phyloP scores from a whole-genome alignment of 2,329 filamentous ascomycete genomes.

The Rhinocladiella mackenziei region DNA sequence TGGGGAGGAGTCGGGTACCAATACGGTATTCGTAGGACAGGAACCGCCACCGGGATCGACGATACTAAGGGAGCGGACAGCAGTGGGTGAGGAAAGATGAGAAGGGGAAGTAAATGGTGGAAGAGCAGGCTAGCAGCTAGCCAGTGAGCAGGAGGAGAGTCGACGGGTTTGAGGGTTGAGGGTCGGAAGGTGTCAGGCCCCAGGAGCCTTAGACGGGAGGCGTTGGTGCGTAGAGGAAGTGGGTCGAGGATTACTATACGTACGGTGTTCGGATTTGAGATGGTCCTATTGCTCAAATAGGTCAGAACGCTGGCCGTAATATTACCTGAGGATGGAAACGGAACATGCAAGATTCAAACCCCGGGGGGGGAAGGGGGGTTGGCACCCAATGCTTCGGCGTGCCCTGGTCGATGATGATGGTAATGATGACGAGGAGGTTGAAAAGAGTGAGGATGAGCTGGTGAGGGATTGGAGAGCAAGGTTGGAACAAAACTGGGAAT shows the following conservation, averaged over 20 bases:
- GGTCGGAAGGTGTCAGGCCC: slow-evolving; percentile 2
- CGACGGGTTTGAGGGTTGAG: background rate
- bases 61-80: slow-evolving; percentile 11
- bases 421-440: too few species aligned
- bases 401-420: too few species aligned
- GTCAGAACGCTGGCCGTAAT: slow-evolving; percentile 19
- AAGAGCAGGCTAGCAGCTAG: slow-evolving; percentile 5
- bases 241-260: slow-evolving; percentile 27
- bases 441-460: too few species aligned
- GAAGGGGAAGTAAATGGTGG: slow-evolving; percentile 9
- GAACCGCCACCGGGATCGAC: slow-evolving; percentile 12
- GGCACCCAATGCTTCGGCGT: too few species aligned
- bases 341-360: slow-evolving; percentile 17
- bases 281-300: slow-evolving; percentile 25
- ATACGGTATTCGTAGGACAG: slow-evolving; percentile 13
- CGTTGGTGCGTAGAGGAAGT: slow-evolving; percentile 8
- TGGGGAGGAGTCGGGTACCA: slow-evolving; percentile 3
- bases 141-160: background rate
- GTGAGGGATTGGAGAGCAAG: too few species aligned
- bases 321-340: slow-evolving; percentile 5
- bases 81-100: slow-evolving; percentile 8
- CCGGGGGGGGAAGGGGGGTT: slow-evolving; percentile 2
- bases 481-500: slow-evolving; percentile 17
- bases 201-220: slow-evolving; percentile 6
- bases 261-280: slow-evolving; percentile 25